Evolutionary conservation across 768 basidiomycete species (phyloP).

Genomic region (Rhizopogon vinicolor): DNA sequence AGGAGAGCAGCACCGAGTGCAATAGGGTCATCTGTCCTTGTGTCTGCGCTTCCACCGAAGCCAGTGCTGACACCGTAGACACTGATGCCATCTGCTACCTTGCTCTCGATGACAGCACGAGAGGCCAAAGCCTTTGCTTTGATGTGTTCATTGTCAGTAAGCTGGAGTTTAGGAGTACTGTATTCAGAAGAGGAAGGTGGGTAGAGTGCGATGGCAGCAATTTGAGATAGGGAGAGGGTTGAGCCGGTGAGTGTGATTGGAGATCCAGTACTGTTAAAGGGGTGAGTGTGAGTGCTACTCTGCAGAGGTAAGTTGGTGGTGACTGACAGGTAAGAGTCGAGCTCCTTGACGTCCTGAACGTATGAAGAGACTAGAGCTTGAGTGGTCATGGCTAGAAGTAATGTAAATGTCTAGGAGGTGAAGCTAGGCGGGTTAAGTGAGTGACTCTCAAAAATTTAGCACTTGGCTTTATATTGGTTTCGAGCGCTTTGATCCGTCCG

Average conservation of each 20-base stretch:
- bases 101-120: slow-evolving; percentile 58
- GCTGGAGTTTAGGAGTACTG: slow-evolving; percentile 10
- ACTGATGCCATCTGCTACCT: slow-evolving; percentile 62
- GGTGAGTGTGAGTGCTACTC: slow-evolving; percentile 1
- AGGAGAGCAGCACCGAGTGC: slow-evolving; percentile 78
- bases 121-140: slow-evolving; percentile 56
- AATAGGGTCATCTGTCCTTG: slow-evolving; percentile 70
- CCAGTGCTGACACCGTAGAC: slow-evolving; percentile 85
- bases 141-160: slow-evolving; percentile 22
- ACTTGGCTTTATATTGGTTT: neutral
- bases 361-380: slow-evolving; percentile 47
- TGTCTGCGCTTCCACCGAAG: slow-evolving; percentile 87
- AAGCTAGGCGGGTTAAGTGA: no score
- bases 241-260: slow-evolving; percentile 66
- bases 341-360: slow-evolving; percentile 54
- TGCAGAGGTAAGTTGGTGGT: neutral
- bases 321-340: slow-evolving; percentile 58
- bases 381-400: slow-evolving; percentile 8
- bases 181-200: slow-evolving; percentile 37
- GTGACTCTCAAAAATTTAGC: no score
- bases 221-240: slow-evolving; percentile 67
- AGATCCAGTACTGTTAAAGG: slow-evolving; percentile 49
- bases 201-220: slow-evolving; percentile 73
- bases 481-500: no score
- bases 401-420: no score